Evolutionary conservation across 1,284 basidiomycete species (phyloP).

Genomic region (Malassezia furfur): DNA sequence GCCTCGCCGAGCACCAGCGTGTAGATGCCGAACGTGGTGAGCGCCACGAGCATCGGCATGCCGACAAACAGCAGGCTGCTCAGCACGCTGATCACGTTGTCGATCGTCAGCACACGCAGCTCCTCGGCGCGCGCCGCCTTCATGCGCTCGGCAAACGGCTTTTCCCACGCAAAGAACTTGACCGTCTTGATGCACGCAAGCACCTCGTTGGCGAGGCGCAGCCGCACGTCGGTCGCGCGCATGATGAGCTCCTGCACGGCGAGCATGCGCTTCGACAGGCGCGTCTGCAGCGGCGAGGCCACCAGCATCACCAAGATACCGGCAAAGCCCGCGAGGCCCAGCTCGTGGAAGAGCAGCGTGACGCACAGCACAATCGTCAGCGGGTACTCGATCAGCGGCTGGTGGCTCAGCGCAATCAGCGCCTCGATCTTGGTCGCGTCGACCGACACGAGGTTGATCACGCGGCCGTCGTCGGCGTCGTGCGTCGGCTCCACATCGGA

Average conservation of each 20-base stretch:
- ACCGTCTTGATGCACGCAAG: conserved; percentile 52
- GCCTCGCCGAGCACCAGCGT: conserved; percentile 50
- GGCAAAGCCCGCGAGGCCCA: conserved; percentile 51
- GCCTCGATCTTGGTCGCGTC: conserved; percentile 49
- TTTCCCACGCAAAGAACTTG: conserved; percentile 56
- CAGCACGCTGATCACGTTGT: conserved; percentile 48
- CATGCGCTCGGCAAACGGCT: conserved; percentile 50
- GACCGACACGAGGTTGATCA: conserved; percentile 52
- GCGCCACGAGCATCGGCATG: conserved; percentile 58
- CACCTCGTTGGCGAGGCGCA: conserved; percentile 53
- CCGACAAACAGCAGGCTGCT: conserved; percentile 51
- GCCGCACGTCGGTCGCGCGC: conserved; percentile 52
- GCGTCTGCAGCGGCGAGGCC: conserved; percentile 23
- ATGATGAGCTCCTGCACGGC: conserved; percentile 50
- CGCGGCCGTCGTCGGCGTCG: conserved; percentile 50
- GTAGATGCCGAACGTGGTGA: conserved; percentile 58
- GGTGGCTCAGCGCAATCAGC: conserved; percentile 35
- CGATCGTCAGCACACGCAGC: conserved; percentile 49
- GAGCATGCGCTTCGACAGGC: conserved; percentile 49
- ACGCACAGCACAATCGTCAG: conserved; percentile 51
- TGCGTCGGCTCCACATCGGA: neutral
- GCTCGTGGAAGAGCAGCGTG: conserved; percentile 50
- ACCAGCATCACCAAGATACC: conserved; percentile 38
- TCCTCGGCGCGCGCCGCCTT: conserved; percentile 49
- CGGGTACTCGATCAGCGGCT: conserved; percentile 49